Evolutionary conservation across 2,329 filamentous ascomycete species (phyloP).

Genomic region (Monosporascus sp.): DNA sequence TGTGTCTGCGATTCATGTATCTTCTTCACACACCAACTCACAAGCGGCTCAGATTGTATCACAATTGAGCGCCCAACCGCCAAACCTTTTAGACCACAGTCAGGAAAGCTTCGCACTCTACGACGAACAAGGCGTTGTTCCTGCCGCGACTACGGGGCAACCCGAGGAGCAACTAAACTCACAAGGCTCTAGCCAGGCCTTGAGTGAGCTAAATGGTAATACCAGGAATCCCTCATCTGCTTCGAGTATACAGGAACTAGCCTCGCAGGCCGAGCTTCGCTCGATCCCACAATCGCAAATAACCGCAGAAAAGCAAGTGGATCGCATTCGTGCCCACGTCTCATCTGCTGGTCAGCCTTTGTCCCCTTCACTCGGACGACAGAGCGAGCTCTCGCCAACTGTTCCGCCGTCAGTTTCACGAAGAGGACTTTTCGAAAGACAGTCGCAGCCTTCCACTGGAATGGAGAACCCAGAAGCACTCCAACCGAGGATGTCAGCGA

Average conservation of each 20-base stretch:
- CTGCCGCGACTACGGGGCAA: constrained; percentile 7
- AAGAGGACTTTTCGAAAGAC: not conserved
- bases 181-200: constrained; percentile 19
- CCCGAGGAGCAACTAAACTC: constrained; percentile 4
- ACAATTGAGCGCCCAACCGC: constrained; percentile 15
- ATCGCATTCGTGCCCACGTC: not conserved
- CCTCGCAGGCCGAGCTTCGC: not conserved
- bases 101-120: constrained; percentile 16
- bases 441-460: constrained; percentile 1
- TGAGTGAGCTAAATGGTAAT: constrained; percentile 22
- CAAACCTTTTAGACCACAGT: constrained; percentile 13
- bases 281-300: constrained; percentile 1
- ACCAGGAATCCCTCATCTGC: constrained; percentile 17
- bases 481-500: constrained; percentile 12
- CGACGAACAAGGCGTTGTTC: constrained; percentile 15
- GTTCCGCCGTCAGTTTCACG: not conserved
- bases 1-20: not conserved
- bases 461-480: constrained; percentile 17
- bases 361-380: too few species aligned
- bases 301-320: not conserved
- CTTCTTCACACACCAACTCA: constrained; percentile 11
- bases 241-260: constrained; percentile 5
- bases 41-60: constrained; percentile 25
- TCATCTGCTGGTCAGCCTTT: not conserved
- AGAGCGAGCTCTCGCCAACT: not conserved